Evolutionary conservation across 345 rosid genomes (phyloP), one percentile per base, ranked within the genome.

Genomic region (Arabis alpina): DNA sequence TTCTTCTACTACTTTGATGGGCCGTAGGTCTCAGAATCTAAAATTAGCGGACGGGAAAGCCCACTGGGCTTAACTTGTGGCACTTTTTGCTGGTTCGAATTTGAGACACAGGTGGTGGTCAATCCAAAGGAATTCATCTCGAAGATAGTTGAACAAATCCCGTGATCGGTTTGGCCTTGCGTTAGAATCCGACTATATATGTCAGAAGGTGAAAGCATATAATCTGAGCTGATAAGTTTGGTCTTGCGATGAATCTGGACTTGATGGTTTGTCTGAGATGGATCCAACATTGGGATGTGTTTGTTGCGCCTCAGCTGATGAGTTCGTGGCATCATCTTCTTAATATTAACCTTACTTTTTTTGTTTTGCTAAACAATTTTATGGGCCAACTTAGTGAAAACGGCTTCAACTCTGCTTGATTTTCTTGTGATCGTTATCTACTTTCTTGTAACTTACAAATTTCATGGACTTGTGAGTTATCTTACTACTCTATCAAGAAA

Each of bases 381-480:
- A 25, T 27, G 41, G 5, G 13, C 49, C 30, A 39, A 36, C 32
- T 49, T 59, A 27, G n/a, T 49, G 19, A 37, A 37, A 6, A 49
- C 23, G 23, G 23, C 23, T 19, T 19, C 23, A 19, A 19, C 23
- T 12, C 39, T 0, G 8, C 8, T 61, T 27, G 25, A 28, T 27
- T 61, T 61, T 61, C 37, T 43, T 61, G 52, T 27, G 7, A 28
- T n/a, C n/a, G n/a, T n/a, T n/a, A n/a, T n/a, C n/a, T n/a, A n/a
- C n/a, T 61, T 61, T 61, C 37, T 43, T 61, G 52, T 27, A 6
- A 28, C 23, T 19, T 19, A 19, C 1, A 19, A 19, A 19, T 19
- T 19, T 19, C 23, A 19, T 28, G 37, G 30, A 24, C 48, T 7
- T 32, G 36, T 32, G 1, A 32, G 36, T 6, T 32, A 32, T 5